phyloP scores from a whole-genome alignment of 108 stramenopile species.

The Nitzschia inconspicua region DNA sequence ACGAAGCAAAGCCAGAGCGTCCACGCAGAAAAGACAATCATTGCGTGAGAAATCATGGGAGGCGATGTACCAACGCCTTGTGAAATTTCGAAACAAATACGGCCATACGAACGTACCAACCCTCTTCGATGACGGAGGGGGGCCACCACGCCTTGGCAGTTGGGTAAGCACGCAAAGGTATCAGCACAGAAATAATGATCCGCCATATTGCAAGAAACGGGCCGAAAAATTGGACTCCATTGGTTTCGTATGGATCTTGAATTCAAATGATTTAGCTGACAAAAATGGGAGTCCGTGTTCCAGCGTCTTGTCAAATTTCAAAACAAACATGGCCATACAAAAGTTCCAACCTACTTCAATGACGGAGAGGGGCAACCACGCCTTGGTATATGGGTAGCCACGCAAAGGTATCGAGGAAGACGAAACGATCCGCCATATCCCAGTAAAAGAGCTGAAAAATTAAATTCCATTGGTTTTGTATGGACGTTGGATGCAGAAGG shows the following conservation, averaged over 20 bases:
- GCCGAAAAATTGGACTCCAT: conserved; percentile 8
- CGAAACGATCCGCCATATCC: conserved; percentile 28
- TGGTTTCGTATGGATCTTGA: conserved; percentile 6
- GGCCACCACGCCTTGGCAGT: background rate
- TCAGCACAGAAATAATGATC: background rate
- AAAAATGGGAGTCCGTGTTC: conserved; percentile 1
- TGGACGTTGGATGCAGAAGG: no score
- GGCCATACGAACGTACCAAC: conserved; percentile 10
- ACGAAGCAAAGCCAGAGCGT: no score
- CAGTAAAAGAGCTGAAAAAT: conserved; percentile 20
- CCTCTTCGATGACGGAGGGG: background rate
- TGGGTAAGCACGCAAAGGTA: conserved; percentile 13
- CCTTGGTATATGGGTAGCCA: conserved; percentile 4
- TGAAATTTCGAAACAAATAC: no score
- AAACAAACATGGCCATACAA: background rate
- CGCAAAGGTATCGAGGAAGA: conserved; percentile 4
- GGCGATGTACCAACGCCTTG: no score
- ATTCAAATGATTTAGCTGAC: no score
- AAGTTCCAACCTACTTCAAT: conserved; percentile 3
- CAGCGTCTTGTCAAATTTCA: background rate
- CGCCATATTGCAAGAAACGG: background rate
- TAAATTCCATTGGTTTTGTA: conserved; percentile 46
- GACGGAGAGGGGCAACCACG: background rate
- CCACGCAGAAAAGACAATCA: no score
- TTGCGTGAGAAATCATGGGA: no score